Evolutionary conservation across 805 yeast genomes (phyloP).

Genomic region (Brettanomyces bruxellensis): DNA sequence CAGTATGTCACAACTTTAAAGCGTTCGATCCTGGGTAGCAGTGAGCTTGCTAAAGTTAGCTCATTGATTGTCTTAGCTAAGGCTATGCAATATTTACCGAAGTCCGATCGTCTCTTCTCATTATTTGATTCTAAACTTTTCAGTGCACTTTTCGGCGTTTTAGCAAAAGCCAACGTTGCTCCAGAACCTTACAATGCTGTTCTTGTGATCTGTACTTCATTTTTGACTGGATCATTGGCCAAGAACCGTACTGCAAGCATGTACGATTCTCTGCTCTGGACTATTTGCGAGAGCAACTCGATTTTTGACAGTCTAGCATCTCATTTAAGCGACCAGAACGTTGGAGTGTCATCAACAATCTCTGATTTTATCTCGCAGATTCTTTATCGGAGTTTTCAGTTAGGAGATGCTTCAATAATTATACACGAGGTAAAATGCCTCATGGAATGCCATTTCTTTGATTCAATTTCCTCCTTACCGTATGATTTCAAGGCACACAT

Average conservation of each 20-base stretch:
- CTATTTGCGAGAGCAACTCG: slow-evolving; percentile 21
- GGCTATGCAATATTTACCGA: slow-evolving; percentile 38
- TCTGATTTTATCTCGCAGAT: slow-evolving; percentile 38
- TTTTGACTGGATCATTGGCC: slow-evolving; percentile 36
- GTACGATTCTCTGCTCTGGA: slow-evolving; percentile 15
- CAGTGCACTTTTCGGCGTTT: slow-evolving; percentile 14
- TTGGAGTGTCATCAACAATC: slow-evolving; percentile 33
- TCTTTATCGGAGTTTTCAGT: slow-evolving; percentile 32
- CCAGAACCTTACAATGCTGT: slow-evolving; percentile 17
- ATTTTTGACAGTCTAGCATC: slow-evolving; percentile 34
- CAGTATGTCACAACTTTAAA: slow-evolving; percentile 21
- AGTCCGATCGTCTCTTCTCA: slow-evolving; percentile 15
- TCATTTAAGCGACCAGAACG: slow-evolving; percentile 34
- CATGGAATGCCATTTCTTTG: slow-evolving; percentile 8
- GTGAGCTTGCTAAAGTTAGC: slow-evolving; percentile 40
- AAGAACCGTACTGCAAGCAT: slow-evolving; percentile 22
- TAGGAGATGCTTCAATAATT: slow-evolving; percentile 24
- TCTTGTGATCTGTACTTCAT: slow-evolving; percentile 24
- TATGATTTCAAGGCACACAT: neutral
- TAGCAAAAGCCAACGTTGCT: slow-evolving; percentile 12
- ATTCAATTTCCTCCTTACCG: slow-evolving; percentile 1
- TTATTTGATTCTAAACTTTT: slow-evolving; percentile 18
- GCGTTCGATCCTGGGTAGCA: slow-evolving; percentile 34
- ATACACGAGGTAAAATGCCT: slow-evolving; percentile 5
- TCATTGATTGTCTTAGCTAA: slow-evolving; percentile 46